A percentile compares a stretch with the other conserved stretches of the same genome.
Evolutionary conservation across 768 basidiomycete species (phyloP).

Genomic region (Pisolithus tinctorius): DNA sequence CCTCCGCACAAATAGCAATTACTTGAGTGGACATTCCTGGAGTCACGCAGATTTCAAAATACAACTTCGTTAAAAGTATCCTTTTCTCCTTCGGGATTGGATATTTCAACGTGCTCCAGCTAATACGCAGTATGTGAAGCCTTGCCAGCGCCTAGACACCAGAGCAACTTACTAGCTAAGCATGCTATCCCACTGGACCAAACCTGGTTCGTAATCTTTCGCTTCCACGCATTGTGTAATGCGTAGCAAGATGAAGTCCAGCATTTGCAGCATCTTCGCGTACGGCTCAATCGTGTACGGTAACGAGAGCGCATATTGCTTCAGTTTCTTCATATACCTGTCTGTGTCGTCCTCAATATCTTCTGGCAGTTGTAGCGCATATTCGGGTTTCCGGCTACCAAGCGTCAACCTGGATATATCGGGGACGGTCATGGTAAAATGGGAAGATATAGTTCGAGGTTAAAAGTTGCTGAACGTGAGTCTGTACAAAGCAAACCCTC

Average conservation of each 20-base stretch:
- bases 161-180: conserved; percentile 52
- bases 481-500: conserved; percentile 1
- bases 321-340: conserved; percentile 51
- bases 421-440: conserved; percentile 32
- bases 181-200: conserved; percentile 78
- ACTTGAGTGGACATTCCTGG: conserved; percentile 71
- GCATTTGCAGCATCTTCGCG: conserved; percentile 65
- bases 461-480: neutral
- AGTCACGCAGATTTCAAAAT: conserved; percentile 68
- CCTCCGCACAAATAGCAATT: conserved; percentile 61
- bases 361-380: conserved; percentile 1
- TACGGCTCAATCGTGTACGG: conserved; percentile 76
- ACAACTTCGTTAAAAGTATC: conserved; percentile 67
- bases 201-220: conserved; percentile 75
- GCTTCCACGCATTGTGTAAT: conserved; percentile 71
- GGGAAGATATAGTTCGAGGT: neutral
- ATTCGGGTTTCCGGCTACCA: conserved; percentile 26
- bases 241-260: conserved; percentile 66
- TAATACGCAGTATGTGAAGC: conserved; percentile 24
- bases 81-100: conserved; percentile 78
- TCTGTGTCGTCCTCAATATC: conserved; percentile 31
- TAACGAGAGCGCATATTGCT: conserved; percentile 54
- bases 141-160: conserved; percentile 4
- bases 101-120: conserved; percentile 81
- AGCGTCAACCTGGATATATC: conserved; percentile 42